Percentiles rank a stretch among this genome's conserved stretches.
Evolutionary conservation across 1,139 yeast species (phyloP).

Genomic region (Debaryomyces coudertii): DNA sequence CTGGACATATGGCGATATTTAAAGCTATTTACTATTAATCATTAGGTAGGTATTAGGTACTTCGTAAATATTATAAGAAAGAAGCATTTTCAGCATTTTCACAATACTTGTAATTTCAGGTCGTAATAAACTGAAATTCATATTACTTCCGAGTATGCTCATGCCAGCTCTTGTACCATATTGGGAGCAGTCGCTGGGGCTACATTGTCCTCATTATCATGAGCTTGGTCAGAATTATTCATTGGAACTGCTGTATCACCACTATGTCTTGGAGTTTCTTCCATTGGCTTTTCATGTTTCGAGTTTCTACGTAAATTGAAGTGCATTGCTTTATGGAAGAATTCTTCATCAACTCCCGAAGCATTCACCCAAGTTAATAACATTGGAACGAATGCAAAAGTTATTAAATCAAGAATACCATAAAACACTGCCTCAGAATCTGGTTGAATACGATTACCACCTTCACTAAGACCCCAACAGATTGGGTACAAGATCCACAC

Average conservation of each 20-base stretch:
- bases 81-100: neutral
- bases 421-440: conserved; percentile 70
- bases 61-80: neutral
- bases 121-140: neutral
- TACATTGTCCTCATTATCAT: neutral
- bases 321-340: conserved; percentile 29
- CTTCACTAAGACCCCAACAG: conserved; percentile 66
- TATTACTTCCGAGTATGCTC: neutral
- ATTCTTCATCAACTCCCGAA: conserved; percentile 32
- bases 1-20: conserved; percentile 1
- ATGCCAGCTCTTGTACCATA: neutral
- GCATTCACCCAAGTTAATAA: conserved; percentile 36
- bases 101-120: neutral
- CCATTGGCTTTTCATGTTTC: conserved; percentile 24
- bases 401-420: conserved; percentile 59
- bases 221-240: neutral
- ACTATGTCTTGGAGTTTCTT: conserved; percentile 37
- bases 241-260: conserved; percentile 38
- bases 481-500: conserved; percentile 58
- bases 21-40: conserved; percentile 3
- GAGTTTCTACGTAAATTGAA: conserved; percentile 12
- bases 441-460: conserved; percentile 67
- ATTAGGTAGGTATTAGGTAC: conserved; percentile 1
- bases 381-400: conserved; percentile 48
- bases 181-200: neutral